Base-by-base conservation (phyloP, 179 eudicot genomes). In the Vitellaria paradoxa region DNA sequence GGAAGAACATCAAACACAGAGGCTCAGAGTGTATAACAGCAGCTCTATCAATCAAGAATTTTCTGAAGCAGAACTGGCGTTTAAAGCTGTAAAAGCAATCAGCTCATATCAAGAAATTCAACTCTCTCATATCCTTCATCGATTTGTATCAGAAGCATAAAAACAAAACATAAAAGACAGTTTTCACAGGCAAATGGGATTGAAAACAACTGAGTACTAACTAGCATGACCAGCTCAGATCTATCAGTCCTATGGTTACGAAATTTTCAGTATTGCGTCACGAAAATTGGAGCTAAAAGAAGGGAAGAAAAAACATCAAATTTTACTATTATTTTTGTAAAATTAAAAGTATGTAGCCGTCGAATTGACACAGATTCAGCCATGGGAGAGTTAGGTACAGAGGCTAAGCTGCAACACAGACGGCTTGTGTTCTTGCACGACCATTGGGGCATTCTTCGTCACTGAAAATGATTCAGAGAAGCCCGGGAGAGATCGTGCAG, bases 41-140 rank as follows among this genome's bases (percentile, higher is more conserved):
- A 91, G 91, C 93, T 89, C 47, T 89, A 65, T 91, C 96, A 57
- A 89, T 92, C 95, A 88, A 64, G 92, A 86, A 87, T 88, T 92
- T 73, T 91, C 92, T 73, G 95, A 89, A 92, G 97, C 95, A 92
- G 97, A 92, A 90, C 94, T 92, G 94, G 91, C 93, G 79, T 85
- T 78, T 68, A 82, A 82, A 87, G 88, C 91, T 88, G 87, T 55
- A 42, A 57, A 50, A 56, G 46, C 57, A 56, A 74, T 89, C 96
- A 50, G 80, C 53, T 85, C 88, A 86, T 86, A 84, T 81, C 70
- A 86, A 87, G 86, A 87, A 87, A 86, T 84, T 86, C 88, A 87
- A 83, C 87, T 89, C 81, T 82, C 64, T 57, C 53, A 73, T 40
- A 52, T 37, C 23, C 87, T 80, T 84, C 89, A 87, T 60, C 2